Evolutionary conservation across 306 rosid species (phyloP), one percentile per base, ranked within the genome.

Genomic region (Citrullus mucosospermus): DNA sequence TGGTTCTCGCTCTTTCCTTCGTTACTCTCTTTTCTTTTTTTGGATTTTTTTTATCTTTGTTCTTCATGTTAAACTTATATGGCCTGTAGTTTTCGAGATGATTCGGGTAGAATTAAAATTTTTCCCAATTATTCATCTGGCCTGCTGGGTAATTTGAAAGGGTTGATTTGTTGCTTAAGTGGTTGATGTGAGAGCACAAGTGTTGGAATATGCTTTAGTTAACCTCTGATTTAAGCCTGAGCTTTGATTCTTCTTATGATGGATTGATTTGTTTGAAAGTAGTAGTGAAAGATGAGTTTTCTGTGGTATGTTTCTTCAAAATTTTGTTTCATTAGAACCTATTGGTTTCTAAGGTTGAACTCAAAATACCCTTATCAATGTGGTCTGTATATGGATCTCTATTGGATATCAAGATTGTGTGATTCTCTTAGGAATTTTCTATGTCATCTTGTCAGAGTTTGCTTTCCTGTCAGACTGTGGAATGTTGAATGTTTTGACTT

Each of bases 1-100:
- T 66, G 98, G 97, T 94, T 68, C 79, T 77, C 78, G 18, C 70
- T 80, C 61, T 59, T 44, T 16, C 16, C 15, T 72, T 39, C 0
- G 6, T 48, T n/a, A 36, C 20, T 25, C 67, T 65, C 14, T 14
- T 17, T 46, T 22, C 46, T 50, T n/a, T 41, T 53, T 34, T 8
- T 43, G 10, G 57, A 51, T 53, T 53, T 46, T 32, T 3, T 79
- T 81, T 53, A 75, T 48, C 3, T 50, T 59, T 36, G 28, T 25
- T 25, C 28, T 25, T 25, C 28, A 25, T 25, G 28, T 25, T 0
- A 25, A 25, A 25, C 28, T 25, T 25, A 25, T 25, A 25, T 25
- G 28, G 28, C 48, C 30, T 68, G 57, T 75, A 8, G 32, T 54
- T 51, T 38, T 83, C 41, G 75, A 62, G 25, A 25, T 15, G 12